Percentiles rank a stretch among this genome's conserved stretches.
Conservation (phyloP, 495 filamentous ascomycete genomes). For the Aspergillus sparsus region DNA sequence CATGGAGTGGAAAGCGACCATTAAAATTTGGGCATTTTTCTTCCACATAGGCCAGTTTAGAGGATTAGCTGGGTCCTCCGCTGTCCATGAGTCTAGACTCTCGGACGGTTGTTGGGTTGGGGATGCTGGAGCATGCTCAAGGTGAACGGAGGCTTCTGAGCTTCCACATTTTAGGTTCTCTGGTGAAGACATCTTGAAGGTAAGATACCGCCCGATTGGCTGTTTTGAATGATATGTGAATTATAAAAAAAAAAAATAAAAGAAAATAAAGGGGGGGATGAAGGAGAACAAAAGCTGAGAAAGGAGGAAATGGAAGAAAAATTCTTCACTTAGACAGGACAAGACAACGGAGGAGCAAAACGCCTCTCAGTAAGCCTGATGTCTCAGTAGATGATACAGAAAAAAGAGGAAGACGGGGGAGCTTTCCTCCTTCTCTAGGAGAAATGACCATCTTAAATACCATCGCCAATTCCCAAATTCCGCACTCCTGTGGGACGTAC, state of each 20-base stretch:
- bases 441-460: conserved; percentile 12
- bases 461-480: neutral
- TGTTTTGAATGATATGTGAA: neutral
- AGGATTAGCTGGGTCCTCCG: conserved; percentile 25
- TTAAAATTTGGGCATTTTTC: conserved; percentile 37
- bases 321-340: neutral
- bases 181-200: neutral
- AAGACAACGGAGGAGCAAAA: neutral
- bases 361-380: neutral
- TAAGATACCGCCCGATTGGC: neutral
- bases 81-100: conserved; percentile 2
- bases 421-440: neutral
- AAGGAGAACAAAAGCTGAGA: neutral
- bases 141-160: conserved; percentile 18
- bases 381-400: neutral
- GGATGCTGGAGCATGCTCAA: conserved; percentile 21
- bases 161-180: conserved; percentile 7
- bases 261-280: neutral
- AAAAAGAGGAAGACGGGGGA: neutral
- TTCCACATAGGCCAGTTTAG: conserved; percentile 35
- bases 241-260: neutral
- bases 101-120: conserved; percentile 1
- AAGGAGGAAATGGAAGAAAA: neutral
- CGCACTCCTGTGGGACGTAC: neutral
- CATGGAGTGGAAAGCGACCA: conserved; percentile 42